Conservation (phyloP, 192 early-diverging fungal genomes). For the Backusella morwellensis region DNA sequence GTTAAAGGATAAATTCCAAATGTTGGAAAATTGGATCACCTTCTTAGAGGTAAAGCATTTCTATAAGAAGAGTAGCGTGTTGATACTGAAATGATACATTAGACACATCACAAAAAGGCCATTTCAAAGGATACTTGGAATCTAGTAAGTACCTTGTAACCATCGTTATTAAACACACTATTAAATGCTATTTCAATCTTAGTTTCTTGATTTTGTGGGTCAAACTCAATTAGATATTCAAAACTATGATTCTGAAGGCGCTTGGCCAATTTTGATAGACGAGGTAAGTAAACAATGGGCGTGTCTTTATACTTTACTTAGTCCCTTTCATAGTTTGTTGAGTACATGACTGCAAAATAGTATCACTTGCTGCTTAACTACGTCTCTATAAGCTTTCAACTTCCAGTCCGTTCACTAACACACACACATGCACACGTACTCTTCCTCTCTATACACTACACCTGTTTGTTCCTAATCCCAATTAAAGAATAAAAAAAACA, state of each 20-base stretch:
- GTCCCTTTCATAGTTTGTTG: constrained; percentile 20
- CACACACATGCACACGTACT: too few relatives aligned
- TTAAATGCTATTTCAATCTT: neutral
- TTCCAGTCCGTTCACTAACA: too few relatives aligned
- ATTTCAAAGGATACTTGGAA: constrained; percentile 86
- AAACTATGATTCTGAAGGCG: constrained; percentile 76
- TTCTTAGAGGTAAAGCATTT: constrained; percentile 51
- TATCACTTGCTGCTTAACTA: neutral
- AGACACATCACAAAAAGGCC: constrained; percentile 73
- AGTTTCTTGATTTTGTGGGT: constrained; percentile 76
- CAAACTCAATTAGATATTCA: constrained; percentile 59
- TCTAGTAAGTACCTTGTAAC: constrained; percentile 45
- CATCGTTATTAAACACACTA: neutral
- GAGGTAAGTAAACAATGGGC: constrained; percentile 35
- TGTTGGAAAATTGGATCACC: constrained; percentile 67
- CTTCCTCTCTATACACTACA: too few relatives aligned
- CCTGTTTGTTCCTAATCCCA: neutral
- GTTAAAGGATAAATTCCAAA: constrained; percentile 53
- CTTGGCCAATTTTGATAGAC: constrained; percentile 86
- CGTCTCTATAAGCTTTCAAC: too few relatives aligned
- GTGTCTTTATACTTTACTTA: neutral
- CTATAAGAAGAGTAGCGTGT: neutral
- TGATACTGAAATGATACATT: neutral
- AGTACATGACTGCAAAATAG: constrained; percentile 10
- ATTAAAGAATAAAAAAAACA: neutral